phyloP scores from a whole-genome alignment of 148 eudicot genomes.

The Amaranthus palmeri region DNA sequence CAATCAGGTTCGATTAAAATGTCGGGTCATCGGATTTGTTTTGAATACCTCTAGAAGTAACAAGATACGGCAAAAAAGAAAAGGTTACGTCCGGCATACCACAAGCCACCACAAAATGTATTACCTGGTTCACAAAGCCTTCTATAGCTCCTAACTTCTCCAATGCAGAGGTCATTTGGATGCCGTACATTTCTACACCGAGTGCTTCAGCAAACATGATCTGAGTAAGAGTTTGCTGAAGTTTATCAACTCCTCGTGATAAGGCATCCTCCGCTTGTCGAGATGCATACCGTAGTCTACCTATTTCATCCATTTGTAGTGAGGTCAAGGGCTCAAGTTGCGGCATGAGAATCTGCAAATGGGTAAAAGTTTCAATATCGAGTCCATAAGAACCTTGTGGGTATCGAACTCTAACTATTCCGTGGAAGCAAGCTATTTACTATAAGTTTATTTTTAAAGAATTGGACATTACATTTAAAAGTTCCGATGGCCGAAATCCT shows the following conservation, averaged over 20 bases:
- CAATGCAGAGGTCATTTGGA: conserved; percentile 50
- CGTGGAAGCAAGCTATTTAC: no score
- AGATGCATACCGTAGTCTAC: conserved; percentile 50
- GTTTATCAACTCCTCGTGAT: conserved; percentile 80
- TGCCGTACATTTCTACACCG: conserved; percentile 37
- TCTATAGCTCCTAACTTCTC: conserved; percentile 74
- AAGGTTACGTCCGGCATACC: no score
- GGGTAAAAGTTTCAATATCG: neutral
- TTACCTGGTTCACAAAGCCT: conserved; percentile 77
- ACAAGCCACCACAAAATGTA: neutral
- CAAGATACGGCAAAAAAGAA: no score
- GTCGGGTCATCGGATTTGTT: no score
- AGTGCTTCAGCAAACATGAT: conserved; percentile 30
- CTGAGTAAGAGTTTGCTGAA: conserved; percentile 69
- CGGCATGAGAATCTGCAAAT: conserved; percentile 54
- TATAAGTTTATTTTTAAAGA: neutral
- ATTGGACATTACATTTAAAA: conserved; percentile 49
- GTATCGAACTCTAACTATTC: neutral
- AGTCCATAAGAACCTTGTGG: neutral
- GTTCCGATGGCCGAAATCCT: conserved; percentile 88
- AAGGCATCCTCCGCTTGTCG: conserved; percentile 95
- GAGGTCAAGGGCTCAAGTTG: conserved; percentile 60
- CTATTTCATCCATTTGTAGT: conserved; percentile 38
- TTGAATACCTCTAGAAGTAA: no score
- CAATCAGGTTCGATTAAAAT: no score